Conservation (phyloP, 2,329 filamentous ascomycete species). For the Dothideomycetidae sp. region DNA sequence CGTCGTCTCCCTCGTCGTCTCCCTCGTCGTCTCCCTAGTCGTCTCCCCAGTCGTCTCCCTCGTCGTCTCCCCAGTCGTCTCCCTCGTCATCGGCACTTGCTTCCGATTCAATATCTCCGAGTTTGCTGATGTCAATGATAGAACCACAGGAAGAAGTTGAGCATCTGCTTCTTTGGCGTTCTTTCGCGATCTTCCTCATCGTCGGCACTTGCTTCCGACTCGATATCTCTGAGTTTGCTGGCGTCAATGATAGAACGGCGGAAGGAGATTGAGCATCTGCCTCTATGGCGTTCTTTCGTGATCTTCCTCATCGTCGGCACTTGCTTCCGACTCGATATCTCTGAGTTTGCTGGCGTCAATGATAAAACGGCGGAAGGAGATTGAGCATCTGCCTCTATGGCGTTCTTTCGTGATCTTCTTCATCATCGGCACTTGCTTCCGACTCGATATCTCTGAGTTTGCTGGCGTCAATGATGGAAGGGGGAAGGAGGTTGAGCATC, state of each 20-base stretch:
- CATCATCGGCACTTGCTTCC: slow-evolving; percentile 36
- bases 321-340: slow-evolving; percentile 46
- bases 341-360: slow-evolving; percentile 32
- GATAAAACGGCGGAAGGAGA: slow-evolving; percentile 8
- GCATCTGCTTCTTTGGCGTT: too few species aligned
- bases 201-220: too few species aligned
- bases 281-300: too few species aligned
- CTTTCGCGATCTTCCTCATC: too few species aligned
- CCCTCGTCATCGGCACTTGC: slow-evolving; percentile 44
- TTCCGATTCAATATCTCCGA: slow-evolving; percentile 40
- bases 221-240: too few species aligned
- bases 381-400: slow-evolving; percentile 18
- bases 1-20: too few species aligned
- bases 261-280: slow-evolving; percentile 86
- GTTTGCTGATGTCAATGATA: slow-evolving; percentile 70
- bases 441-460: slow-evolving; percentile 42
- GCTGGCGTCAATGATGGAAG: slow-evolving; percentile 52
- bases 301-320: too few species aligned
- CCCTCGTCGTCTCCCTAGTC: too few species aligned
- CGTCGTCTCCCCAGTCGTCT: too few species aligned
- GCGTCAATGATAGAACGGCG: too few species aligned
- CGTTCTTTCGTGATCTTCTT: slow-evolving; percentile 38
- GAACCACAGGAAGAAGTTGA: too few species aligned
- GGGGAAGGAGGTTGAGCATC: slow-evolving; percentile 47
- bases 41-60: too few species aligned